These are phyloP conservation scores for Umbellularia californica DNA, from an alignment of 164 flowering plant species.

Conservation along the genomic window DNA sequence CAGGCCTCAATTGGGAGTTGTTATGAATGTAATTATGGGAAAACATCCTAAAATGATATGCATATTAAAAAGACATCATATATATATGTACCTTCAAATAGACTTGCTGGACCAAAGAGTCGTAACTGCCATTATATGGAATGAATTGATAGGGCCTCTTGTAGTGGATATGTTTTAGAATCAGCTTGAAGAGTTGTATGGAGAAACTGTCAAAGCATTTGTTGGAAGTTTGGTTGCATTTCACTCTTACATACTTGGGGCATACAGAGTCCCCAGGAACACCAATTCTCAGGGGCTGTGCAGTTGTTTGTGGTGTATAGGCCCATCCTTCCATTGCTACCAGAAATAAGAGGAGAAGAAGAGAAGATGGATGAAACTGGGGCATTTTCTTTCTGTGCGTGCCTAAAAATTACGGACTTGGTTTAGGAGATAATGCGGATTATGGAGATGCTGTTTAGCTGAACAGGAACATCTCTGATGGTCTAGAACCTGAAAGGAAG, in stretches of 20 bases:
- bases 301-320: conserved; percentile 26
- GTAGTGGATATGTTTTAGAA: conserved; percentile 20
- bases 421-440: too few relatives aligned
- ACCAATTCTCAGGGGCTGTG: conserved; percentile 35
- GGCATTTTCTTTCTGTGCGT: neutral
- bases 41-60: neutral
- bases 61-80: neutral
- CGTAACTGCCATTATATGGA: neutral
- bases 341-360: neutral
- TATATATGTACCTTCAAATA: neutral
- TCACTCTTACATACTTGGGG: conserved; percentile 41
- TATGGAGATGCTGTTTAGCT: too few relatives aligned
- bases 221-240: neutral
- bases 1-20: too few relatives aligned
- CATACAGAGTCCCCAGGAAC: conserved; percentile 38
- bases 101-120: neutral
- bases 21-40: too few relatives aligned
- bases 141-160: neutral
- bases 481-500: too few relatives aligned
- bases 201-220: conserved; percentile 35
- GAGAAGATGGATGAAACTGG: neutral
- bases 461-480: too few relatives aligned
- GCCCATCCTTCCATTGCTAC: conserved; percentile 18
- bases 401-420: too few relatives aligned
- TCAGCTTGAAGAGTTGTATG: conserved; percentile 38